A percentile compares a stretch with the other conserved stretches of the same genome.
Evolutionary conservation across 345 rosid genomes (phyloP).

Genomic region (Corchorus capsularis): DNA sequence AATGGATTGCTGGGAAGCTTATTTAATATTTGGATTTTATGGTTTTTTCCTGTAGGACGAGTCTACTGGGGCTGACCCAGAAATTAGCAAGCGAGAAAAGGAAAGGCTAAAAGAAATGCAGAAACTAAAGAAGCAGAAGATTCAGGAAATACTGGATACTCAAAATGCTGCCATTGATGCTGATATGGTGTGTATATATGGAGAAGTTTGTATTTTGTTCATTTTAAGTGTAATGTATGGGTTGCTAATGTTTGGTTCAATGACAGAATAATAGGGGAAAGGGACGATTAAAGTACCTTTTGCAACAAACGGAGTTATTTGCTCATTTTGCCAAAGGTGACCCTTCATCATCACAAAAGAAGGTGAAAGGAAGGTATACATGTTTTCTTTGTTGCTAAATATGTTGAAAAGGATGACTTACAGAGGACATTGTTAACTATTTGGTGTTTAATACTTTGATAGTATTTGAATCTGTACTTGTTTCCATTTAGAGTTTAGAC

Average conservation of each 20-base stretch:
- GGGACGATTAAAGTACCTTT: constrained; percentile 87
- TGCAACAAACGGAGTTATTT: constrained; percentile 97
- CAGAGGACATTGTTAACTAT: not conserved
- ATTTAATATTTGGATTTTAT: not conserved
- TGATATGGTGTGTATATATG: constrained; percentile 63
- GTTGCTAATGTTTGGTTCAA: constrained; percentile 19
- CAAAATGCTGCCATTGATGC: constrained; percentile 96
- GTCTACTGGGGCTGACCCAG: constrained; percentile 41
- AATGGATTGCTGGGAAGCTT: not conserved
- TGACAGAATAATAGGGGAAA: constrained; percentile 82
- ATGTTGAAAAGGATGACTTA: not conserved
- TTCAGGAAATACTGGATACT: constrained; percentile 86
- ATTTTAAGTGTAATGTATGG: not conserved
- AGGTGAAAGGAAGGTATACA: constrained; percentile 79
- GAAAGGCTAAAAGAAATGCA: constrained; percentile 88
- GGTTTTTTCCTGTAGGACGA: constrained; percentile 46
- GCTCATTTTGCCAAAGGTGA: constrained; percentile 95
- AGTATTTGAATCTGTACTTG: too few relatives aligned
- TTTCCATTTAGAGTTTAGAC: too few relatives aligned
- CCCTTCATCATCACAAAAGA: constrained; percentile 70
- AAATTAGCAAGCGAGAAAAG: constrained; percentile 83
- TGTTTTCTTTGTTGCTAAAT: constrained; percentile 1
- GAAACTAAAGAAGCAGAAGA: constrained; percentile 81
- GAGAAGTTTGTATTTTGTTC: not conserved
- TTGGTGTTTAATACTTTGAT: not conserved